phyloP scores from a whole-genome alignment of 2,329 filamentous ascomycete genomes.

The Epichloe coenophiala region DNA sequence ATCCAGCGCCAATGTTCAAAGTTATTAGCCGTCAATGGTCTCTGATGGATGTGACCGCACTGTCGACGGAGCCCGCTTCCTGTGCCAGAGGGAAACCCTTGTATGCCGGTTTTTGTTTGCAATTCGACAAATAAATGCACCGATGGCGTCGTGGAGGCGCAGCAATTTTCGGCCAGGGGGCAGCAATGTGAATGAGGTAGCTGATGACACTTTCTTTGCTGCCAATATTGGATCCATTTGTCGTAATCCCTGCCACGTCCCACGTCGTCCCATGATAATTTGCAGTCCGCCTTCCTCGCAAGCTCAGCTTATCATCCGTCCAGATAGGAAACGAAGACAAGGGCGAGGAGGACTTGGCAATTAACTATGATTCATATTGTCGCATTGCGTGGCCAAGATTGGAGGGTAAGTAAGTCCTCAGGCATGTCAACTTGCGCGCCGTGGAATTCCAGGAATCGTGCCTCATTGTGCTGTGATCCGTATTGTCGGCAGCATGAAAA shows the following conservation, averaged over 20 bases:
- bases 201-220: background rate
- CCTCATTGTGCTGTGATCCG: background rate
- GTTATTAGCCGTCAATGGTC: background rate
- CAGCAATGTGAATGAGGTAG: background rate
- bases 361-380: background rate
- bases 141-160: background rate
- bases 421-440: background rate
- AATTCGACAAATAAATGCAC: background rate
- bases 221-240: background rate
- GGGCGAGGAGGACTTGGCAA: background rate
- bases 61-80: background rate
- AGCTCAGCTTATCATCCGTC: background rate
- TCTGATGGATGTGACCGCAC: no score
- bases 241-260: background rate
- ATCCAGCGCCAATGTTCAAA: background rate
- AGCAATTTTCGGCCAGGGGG: background rate
- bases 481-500: background rate
- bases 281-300: background rate
- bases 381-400: background rate
- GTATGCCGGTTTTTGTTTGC: background rate
- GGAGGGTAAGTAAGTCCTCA: background rate
- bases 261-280: background rate
- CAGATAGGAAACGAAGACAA: background rate
- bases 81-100: background rate
- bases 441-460: background rate